Percentiles rank a stretch among this genome's conserved stretches.
These are phyloP conservation scores for Logfia minima DNA, from an alignment of 129 eudicot genomes.

Conservation along the genomic window DNA sequence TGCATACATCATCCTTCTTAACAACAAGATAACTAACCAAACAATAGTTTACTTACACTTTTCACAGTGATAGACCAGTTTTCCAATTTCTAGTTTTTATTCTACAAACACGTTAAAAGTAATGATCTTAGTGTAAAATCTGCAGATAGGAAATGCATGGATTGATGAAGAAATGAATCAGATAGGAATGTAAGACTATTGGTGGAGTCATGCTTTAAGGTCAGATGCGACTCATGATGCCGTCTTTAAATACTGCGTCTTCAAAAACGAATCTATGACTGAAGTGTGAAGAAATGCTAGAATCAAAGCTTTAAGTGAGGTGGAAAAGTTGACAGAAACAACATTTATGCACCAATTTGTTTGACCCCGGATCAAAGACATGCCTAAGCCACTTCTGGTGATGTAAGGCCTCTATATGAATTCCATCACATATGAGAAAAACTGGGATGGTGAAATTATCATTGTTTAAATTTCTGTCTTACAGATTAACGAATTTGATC, in stretches of 20 bases:
- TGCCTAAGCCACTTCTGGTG: conserved; percentile 21
- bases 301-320: not conserved
- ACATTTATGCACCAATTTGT: conserved; percentile 41
- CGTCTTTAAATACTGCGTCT: conserved; percentile 27
- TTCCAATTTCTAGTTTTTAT: not conserved
- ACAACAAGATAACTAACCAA: conserved; percentile 46
- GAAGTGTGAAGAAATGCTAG: conserved; percentile 12
- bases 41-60: conserved; percentile 8
- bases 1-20: conserved; percentile 42
- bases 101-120: not conserved
- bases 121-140: conserved; percentile 2
- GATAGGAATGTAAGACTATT: conserved; percentile 30
- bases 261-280: not conserved
- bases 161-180: conserved; percentile 33
- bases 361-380: not conserved
- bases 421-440: not conserved
- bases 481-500: conserved; percentile 34
- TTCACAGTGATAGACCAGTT: not conserved
- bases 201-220: conserved; percentile 41
- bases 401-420: conserved; percentile 20
- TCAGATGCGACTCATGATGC: conserved; percentile 39
- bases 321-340: conserved; percentile 29
- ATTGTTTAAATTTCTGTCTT: not conserved
- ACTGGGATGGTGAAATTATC: not conserved
- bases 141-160: conserved; percentile 48